Base-by-base conservation (phyloP, 352 stramenopile genomes). In the Phytopythium delawarense region DNA sequence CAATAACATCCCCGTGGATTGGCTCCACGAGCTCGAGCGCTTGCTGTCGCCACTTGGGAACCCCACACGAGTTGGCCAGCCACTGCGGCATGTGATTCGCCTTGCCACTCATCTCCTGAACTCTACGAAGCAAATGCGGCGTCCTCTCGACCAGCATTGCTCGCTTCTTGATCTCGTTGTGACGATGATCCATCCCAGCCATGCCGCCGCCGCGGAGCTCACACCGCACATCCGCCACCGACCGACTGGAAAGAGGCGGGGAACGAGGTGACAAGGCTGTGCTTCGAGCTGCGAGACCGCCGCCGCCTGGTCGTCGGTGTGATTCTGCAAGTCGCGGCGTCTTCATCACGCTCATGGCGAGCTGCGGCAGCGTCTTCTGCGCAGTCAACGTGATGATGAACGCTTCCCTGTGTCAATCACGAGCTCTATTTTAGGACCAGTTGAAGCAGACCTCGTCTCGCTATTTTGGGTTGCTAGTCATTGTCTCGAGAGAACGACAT, bases 11-110 rank as follows among this genome's bases (percentile, higher is more conserved):
- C 21, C 56, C 40, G 34, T 76, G 63, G 42, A 81, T 69, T 2
- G 71, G 52, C 2, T 63, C 56, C 20, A 89, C 59, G 50, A 83
- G 71, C 4, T 52, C 53, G 8, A 79, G 57, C 11, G 81, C 74
- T 61, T 85, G 64, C 32, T 61, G 57, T 1, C 71, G 76, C 76
- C 71, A 87, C 6, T 58, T 65, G 7, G 79, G 75, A 28, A 87
- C 70, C 4, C 79, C 42, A 16, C 35, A 66, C 0, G 75, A 70
- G 4, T 83, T 66, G 35, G 11, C 48, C 23, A 84, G 58, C 75
- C 73, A 85, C 12, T 84, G 58, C 54, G 69, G 57, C 61, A 82
- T 62, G 50, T 69, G 70, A n/a, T 77, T 54, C 23, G 72, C 66
- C 11, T 59, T 40, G 1, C 45, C 49, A 32, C 80, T 61, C 1